phyloP scores from a whole-genome alignment of 768 basidiomycete species.

The Pleurotus eryngii region DNA sequence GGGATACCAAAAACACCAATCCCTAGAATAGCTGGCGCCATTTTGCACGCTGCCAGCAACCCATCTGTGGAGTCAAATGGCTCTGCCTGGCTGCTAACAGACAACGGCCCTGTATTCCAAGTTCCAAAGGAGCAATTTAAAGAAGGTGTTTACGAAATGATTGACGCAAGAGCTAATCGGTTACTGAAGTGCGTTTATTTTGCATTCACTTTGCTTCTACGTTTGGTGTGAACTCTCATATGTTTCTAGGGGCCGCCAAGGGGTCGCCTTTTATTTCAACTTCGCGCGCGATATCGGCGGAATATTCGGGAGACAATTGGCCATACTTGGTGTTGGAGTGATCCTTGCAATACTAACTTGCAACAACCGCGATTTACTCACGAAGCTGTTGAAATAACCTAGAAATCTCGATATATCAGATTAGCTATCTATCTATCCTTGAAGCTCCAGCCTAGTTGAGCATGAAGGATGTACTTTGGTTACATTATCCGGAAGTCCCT shows the following conservation, averaged over 20 bases:
- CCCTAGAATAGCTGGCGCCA: constrained; percentile 45
- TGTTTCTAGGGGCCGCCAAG: background rate
- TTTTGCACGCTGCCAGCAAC: constrained; percentile 49
- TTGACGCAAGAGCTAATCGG: constrained; percentile 39
- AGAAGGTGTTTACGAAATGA: constrained; percentile 49
- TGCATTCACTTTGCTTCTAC: background rate
- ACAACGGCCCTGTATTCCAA: constrained; percentile 48
- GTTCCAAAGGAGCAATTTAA: constrained; percentile 45
- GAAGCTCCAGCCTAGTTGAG: no score
- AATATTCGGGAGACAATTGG: background rate
- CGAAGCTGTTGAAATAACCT: background rate
- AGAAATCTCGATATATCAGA: background rate
- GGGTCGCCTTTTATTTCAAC: background rate
- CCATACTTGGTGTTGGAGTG: background rate
- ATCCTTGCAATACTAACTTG: background rate
- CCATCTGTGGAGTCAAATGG: constrained; percentile 42
- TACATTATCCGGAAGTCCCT: background rate
- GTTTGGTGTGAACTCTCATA: background rate
- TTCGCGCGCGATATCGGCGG: background rate
- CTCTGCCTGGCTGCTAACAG: constrained; percentile 42
- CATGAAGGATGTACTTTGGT: background rate
- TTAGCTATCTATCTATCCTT: no score
- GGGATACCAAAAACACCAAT: constrained; percentile 49
- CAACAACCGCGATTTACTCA: background rate
- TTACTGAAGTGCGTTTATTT: constrained; percentile 24